Percentiles rank a stretch among this genome's conserved stretches.
phyloP scores from a whole-genome alignment of 208 protist genomes.

The Acanthamoeba divionensis region DNA sequence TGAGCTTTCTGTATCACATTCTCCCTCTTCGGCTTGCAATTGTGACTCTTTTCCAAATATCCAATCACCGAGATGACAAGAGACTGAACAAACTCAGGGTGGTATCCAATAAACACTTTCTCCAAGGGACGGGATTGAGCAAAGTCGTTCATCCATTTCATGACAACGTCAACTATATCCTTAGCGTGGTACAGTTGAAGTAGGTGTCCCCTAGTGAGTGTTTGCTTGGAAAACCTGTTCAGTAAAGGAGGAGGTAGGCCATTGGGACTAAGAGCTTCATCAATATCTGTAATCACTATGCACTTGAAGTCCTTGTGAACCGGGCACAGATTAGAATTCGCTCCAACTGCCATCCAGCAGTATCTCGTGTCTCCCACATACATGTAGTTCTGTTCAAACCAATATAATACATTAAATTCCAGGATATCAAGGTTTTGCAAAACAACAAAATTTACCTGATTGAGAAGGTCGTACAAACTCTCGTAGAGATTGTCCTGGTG shows the following conservation, averaged over 20 bases:
- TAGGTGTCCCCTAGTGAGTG: not conserved
- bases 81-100: not conserved
- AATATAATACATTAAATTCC: not conserved
- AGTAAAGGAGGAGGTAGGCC: constrained; percentile 62
- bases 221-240: constrained; percentile 80
- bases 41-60: not conserved
- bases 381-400: constrained; percentile 69
- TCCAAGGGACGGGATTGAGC: not conserved
- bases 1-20: not conserved
- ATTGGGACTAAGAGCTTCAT: not conserved
- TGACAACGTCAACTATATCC: not conserved
- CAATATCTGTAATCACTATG: constrained; percentile 59
- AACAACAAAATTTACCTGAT: constrained; percentile 45
- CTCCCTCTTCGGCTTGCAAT: not conserved
- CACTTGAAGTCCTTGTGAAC: constrained; percentile 65
- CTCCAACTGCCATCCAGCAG: constrained; percentile 64
- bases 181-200: not conserved
- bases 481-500: constrained; percentile 76
- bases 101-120: not conserved
- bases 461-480: constrained; percentile 81
- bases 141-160: not conserved
- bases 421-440: not conserved
- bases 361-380: constrained; percentile 38
- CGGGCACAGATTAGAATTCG: constrained; percentile 56
- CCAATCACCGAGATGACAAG: not conserved